These are phyloP conservation scores for Chrysopogon serrulatus DNA, from an alignment of 176 grass and related monocot species.

Conservation along the genomic window DNA sequence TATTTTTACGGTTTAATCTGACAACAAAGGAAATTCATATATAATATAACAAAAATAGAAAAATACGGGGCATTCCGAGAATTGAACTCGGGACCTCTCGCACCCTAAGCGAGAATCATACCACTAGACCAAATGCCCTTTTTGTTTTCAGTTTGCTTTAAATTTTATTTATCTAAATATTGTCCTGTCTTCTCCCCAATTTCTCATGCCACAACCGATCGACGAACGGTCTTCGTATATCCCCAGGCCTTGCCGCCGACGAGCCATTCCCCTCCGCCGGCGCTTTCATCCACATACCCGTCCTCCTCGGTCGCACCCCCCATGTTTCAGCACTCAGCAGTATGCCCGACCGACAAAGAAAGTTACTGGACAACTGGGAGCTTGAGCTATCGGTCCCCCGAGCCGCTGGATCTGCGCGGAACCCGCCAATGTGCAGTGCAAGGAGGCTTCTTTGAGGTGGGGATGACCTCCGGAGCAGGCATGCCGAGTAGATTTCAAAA, in stretches of 20 bases:
- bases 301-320: neutral
- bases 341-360: neutral
- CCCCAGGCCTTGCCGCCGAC: neutral
- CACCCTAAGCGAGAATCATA: slow-evolving; percentile 99
- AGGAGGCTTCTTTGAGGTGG: neutral
- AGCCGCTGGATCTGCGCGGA: neutral
- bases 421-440: neutral
- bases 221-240: neutral
- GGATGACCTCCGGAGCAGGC: neutral
- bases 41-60: too few species aligned
- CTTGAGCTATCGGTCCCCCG: neutral
- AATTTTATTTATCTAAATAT: neutral
- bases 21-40: too few species aligned
- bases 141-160: too few species aligned
- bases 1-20: too few species aligned
- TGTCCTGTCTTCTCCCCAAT: neutral
- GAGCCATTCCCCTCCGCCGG: neutral
- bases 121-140: slow-evolving; percentile 96
- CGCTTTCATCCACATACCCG: neutral
- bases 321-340: neutral
- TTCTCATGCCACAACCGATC: too few species aligned
- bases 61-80: slow-evolving; percentile 95
- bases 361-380: neutral
- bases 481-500: neutral
- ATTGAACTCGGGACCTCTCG: slow-evolving; percentile 98